These are phyloP conservation scores for Lepidium aucheri DNA, from an alignment of 345 rosid genomes.

Conservation along the genomic window DNA sequence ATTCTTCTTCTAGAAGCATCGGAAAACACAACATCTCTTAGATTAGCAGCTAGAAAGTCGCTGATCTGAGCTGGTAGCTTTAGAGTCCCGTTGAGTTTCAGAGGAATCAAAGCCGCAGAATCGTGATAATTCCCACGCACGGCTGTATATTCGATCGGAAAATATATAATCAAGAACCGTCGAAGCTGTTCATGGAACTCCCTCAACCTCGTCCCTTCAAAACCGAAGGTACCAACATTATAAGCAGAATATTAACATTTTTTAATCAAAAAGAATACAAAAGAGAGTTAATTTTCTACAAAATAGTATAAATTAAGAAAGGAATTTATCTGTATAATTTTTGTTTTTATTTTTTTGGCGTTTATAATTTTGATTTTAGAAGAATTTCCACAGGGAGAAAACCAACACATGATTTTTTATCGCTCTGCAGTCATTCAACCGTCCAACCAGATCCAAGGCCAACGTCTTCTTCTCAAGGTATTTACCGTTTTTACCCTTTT, in stretches of 20 bases:
- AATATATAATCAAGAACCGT: neutral
- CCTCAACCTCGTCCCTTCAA: conserved; percentile 69
- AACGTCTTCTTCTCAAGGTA: conserved; percentile 57
- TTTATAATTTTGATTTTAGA: conserved; percentile 27
- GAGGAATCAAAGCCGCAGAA: neutral
- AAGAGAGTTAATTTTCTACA: neutral
- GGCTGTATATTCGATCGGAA: neutral
- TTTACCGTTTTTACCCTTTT: conserved; percentile 13
- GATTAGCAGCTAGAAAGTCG: neutral
- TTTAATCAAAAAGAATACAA: neutral
- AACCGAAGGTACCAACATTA: conserved; percentile 46
- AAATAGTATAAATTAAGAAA: neutral
- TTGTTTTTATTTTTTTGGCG: neutral
- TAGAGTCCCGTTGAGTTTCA: neutral
- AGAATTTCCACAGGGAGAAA: conserved; percentile 63
- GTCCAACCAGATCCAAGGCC: conserved; percentile 67
- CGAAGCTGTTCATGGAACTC: conserved; percentile 57
- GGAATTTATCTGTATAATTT: neutral
- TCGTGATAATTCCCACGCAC: neutral
- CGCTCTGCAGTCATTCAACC: conserved; percentile 76
- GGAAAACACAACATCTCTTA: neutral
- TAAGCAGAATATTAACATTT: neutral
- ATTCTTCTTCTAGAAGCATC: neutral
- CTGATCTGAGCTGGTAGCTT: conserved; percentile 35
- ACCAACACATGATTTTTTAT: conserved; percentile 82